Evolutionary conservation across 1,284 basidiomycete species (phyloP).

Genomic region (Trichosporon inkin): DNA sequence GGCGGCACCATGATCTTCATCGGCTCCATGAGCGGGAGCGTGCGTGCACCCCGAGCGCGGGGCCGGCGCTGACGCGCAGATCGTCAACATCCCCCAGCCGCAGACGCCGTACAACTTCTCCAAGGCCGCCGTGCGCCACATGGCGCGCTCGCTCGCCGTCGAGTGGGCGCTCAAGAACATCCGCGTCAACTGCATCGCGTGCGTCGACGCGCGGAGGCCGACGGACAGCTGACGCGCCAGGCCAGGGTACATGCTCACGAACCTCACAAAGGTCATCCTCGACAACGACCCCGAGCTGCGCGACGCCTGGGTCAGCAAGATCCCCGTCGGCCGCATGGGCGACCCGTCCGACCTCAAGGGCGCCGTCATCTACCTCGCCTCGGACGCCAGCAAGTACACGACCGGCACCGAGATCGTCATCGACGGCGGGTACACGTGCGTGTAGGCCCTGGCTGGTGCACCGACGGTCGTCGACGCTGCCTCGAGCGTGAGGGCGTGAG

Average conservation of each 20-base stretch:
- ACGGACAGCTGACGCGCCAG: slow-evolving; percentile 46
- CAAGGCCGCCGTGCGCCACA: slow-evolving; percentile 55
- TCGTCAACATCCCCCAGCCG: slow-evolving; percentile 80
- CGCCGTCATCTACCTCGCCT: slow-evolving; percentile 49
- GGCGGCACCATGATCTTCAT: slow-evolving; percentile 82
- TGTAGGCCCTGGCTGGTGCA: slow-evolving; percentile 5
- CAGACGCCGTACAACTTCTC: slow-evolving; percentile 98
- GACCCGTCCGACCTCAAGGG: slow-evolving; percentile 56
- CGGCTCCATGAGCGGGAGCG: slow-evolving; percentile 83
- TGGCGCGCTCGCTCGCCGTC: slow-evolving; percentile 56
- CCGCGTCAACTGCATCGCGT: slow-evolving; percentile 54
- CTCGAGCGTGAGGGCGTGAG: no score
- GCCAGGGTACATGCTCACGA: slow-evolving; percentile 86
- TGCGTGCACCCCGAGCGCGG: no score
- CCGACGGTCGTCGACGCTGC: background rate
- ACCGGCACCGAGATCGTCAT: slow-evolving; percentile 28
- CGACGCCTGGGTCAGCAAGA: slow-evolving; percentile 84
- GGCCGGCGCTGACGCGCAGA: slow-evolving; percentile 56
- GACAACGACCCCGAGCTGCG: slow-evolving; percentile 63
- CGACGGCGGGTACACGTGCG: slow-evolving; percentile 33
- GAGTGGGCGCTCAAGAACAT: slow-evolving; percentile 56
- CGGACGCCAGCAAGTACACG: slow-evolving; percentile 43
- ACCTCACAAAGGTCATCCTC: slow-evolving; percentile 74
- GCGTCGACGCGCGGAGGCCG: slow-evolving; percentile 8
- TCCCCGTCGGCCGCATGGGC: slow-evolving; percentile 65